These are phyloP conservation scores for Cucurbita ficifolia DNA, from an alignment of 306 rosid genomes.

Conservation along the genomic window DNA sequence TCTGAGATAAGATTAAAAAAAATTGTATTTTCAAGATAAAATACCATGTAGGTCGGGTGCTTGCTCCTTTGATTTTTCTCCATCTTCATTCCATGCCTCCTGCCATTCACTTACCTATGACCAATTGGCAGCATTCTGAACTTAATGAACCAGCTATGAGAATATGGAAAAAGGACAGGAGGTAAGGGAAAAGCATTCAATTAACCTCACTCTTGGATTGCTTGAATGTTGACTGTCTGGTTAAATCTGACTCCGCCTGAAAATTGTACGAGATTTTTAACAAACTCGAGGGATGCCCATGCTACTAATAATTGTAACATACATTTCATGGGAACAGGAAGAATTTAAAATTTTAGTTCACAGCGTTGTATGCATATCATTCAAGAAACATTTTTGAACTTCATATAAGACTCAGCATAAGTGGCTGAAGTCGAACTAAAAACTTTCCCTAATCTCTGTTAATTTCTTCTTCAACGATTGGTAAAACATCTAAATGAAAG, in stretches of 20 bases:
- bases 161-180: background rate
- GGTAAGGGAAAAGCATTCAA: background rate
- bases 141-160: constrained; percentile 5
- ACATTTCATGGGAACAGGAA: background rate
- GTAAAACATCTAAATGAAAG: background rate
- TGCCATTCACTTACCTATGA: constrained; percentile 73
- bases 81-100: constrained; percentile 71
- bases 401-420: background rate
- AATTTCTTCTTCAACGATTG: background rate
- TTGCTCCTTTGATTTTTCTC: constrained; percentile 24
- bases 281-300: background rate
- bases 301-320: background rate
- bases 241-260: constrained; percentile 45
- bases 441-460: background rate
- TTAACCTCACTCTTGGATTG: constrained; percentile 38
- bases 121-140: background rate
- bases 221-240: constrained; percentile 43
- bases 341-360: background rate
- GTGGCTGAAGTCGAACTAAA: background rate
- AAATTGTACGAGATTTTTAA: constrained; percentile 7
- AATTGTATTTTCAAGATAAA: background rate
- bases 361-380: background rate
- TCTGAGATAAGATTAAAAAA: background rate
- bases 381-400: background rate
- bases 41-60: constrained; percentile 39